phyloP scores from a whole-genome alignment of 2,329 filamentous ascomycete genomes.

The Ascochyta fabae region DNA sequence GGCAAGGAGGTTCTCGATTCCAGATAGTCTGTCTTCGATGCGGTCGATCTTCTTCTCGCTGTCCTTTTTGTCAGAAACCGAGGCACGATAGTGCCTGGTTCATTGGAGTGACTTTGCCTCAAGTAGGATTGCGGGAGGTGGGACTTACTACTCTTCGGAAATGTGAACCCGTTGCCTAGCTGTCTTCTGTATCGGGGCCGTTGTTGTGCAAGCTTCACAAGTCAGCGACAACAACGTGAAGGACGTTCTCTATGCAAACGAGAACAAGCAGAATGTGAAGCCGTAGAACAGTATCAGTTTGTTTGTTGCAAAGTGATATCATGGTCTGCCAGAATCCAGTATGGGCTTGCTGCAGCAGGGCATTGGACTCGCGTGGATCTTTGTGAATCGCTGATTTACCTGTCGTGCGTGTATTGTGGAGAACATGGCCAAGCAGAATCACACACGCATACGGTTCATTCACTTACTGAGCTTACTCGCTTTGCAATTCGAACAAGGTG shows the following conservation, averaged over 20 bases:
- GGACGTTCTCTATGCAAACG: not conserved
- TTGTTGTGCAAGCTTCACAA: constrained; percentile 41
- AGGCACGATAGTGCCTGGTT: not conserved
- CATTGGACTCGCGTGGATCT: not conserved
- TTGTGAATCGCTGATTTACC: not conserved
- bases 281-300: not conserved
- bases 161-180: constrained; percentile 46
- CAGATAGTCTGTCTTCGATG: constrained; percentile 58
- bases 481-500: constrained; percentile 48
- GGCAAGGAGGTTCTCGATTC: constrained; percentile 55
- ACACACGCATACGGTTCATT: not conserved
- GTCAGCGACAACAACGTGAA: constrained; percentile 13
- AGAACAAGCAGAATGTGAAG: not conserved
- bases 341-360: not conserved
- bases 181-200: constrained; percentile 40
- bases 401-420: not conserved
- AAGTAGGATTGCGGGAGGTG: not conserved
- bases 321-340: not conserved
- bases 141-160: constrained; percentile 47
- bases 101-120: not conserved
- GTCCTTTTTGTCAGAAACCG: constrained; percentile 18
- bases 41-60: constrained; percentile 62
- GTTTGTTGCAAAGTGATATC: not conserved
- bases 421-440: not conserved
- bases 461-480: constrained; percentile 45